These are phyloP conservation scores for Camillea tinctor DNA, from an alignment of 2,329 filamentous ascomycete genomes.

Conservation along the genomic window DNA sequence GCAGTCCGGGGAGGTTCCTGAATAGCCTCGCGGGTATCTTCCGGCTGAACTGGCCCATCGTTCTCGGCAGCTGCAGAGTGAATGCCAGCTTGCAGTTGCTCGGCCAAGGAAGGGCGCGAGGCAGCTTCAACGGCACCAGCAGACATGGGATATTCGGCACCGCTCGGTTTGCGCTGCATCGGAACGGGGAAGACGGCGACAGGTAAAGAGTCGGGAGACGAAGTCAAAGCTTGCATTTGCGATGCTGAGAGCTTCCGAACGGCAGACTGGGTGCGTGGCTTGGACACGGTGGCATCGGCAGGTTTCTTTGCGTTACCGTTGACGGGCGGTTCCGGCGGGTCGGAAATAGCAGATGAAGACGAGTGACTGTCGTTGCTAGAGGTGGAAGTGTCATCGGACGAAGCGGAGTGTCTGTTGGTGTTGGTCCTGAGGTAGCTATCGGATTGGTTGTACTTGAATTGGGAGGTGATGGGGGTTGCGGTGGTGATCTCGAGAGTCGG, in stretches of 20 bases:
- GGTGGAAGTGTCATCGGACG: constrained; percentile 6
- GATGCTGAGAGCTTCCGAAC: constrained; percentile 55
- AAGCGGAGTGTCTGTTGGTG: constrained; percentile 1
- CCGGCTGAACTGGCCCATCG: constrained; percentile 28
- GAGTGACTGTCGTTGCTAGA: constrained; percentile 4
- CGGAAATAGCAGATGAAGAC: constrained; percentile 1
- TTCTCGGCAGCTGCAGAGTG: constrained; percentile 9
- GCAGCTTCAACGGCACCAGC: constrained; percentile 37
- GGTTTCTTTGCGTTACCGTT: constrained; percentile 11
- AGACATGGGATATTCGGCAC: constrained; percentile 36
- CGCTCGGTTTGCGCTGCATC: constrained; percentile 32
- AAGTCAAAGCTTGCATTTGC: constrained; percentile 58
- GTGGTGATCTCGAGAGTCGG: constrained; percentile 24
- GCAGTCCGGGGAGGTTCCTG: constrained; percentile 20
- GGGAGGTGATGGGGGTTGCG: constrained; percentile 18
- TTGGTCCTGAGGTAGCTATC: not conserved
- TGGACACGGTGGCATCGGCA: constrained; percentile 6
- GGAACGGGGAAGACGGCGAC: constrained; percentile 45
- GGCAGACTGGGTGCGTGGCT: constrained; percentile 22
- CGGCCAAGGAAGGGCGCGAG: constrained; percentile 32
- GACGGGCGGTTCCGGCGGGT: constrained; percentile 4
- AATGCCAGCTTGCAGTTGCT: constrained; percentile 31
- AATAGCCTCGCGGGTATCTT: constrained; percentile 29
- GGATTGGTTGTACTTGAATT: constrained; percentile 2
- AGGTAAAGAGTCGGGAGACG: constrained; percentile 57